Conservation (phyloP, 2,329 filamentous ascomycete genomes). For the Fusarium decemcellulare region DNA sequence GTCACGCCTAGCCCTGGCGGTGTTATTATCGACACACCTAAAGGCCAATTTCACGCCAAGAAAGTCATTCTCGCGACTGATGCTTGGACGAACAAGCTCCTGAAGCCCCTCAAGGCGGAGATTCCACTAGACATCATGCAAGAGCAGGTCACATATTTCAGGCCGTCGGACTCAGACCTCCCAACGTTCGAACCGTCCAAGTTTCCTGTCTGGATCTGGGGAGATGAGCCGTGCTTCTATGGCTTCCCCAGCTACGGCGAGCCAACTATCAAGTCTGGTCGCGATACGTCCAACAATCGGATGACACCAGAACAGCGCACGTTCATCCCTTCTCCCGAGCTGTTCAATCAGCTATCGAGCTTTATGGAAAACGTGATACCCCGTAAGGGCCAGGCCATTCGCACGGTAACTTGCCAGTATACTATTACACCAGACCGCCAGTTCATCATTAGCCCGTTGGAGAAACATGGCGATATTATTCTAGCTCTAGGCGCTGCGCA, state of each 20-base stretch:
- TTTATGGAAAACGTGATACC: slow-evolving; percentile 33
- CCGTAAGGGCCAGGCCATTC: slow-evolving; percentile 19
- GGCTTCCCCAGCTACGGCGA: slow-evolving; percentile 35
- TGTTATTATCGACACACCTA: slow-evolving; percentile 21
- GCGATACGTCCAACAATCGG: slow-evolving; percentile 30
- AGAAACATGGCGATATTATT: slow-evolving; percentile 32
- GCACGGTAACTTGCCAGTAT: slow-evolving; percentile 47
- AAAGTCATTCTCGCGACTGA: slow-evolving; percentile 34
- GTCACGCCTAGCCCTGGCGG: slow-evolving; percentile 12
- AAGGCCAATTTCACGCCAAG: slow-evolving; percentile 17
- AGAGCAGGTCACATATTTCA: slow-evolving; percentile 41
- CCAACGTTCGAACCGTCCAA: slow-evolving; percentile 11
- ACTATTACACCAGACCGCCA: slow-evolving; percentile 43
- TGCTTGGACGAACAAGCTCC: slow-evolving; percentile 37
- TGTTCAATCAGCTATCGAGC: slow-evolving; percentile 11
- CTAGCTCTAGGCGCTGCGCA: slow-evolving; percentile 40
- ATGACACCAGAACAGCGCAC: slow-evolving; percentile 33
- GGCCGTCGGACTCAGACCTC: slow-evolving; percentile 17
- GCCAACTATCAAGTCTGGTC: slow-evolving; percentile 35
- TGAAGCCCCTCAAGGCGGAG: slow-evolving; percentile 19
- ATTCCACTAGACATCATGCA: slow-evolving; percentile 40
- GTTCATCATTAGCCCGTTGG: slow-evolving; percentile 40
- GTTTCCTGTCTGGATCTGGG: slow-evolving; percentile 41
- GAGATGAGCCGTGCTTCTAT: slow-evolving; percentile 18
- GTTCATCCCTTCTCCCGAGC: slow-evolving; percentile 19